phyloP scores from a whole-genome alignment of 805 yeast genomes.

The Metschnikowia orientalis region DNA sequence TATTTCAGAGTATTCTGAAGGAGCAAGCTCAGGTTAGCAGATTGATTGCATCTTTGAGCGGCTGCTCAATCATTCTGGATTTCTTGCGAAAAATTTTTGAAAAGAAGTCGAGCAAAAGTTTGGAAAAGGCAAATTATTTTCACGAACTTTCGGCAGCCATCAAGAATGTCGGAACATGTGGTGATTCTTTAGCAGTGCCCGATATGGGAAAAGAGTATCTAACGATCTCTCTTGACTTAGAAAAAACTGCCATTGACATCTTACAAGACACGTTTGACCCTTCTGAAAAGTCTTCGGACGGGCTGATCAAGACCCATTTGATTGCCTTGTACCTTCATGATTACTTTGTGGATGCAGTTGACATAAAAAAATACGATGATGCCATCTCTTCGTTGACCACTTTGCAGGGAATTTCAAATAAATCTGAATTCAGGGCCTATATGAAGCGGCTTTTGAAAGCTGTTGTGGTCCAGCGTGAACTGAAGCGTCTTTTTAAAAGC shows the following conservation, averaged over 20 bases:
- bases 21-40: slow-evolving; percentile 9
- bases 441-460: slow-evolving; percentile 26
- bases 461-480: slow-evolving; percentile 22
- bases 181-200: no score
- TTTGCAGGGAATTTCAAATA: slow-evolving; percentile 6
- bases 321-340: slow-evolving; percentile 9
- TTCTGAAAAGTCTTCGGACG: slow-evolving; percentile 1
- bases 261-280: slow-evolving; percentile 9
- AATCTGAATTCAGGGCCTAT: slow-evolving; percentile 13
- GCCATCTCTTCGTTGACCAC: slow-evolving; percentile 12
- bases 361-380: slow-evolving; percentile 8
- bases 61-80: slow-evolving; percentile 15
- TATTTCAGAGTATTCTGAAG: slow-evolving; percentile 16
- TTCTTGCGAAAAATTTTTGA: slow-evolving; percentile 23
- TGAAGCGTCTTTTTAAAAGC: slow-evolving; percentile 23
- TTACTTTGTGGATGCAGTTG: slow-evolving; percentile 13
- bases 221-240: slow-evolving; percentile 2
- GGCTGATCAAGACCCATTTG: slow-evolving; percentile 5
- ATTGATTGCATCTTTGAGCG: slow-evolving; percentile 14
- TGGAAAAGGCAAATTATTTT: slow-evolving; percentile 25
- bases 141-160: slow-evolving; percentile 26
- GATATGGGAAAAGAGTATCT: background rate
- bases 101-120: slow-evolving; percentile 9
- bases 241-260: slow-evolving; percentile 21
- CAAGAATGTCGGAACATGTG: slow-evolving; percentile 3